Evolutionary conservation across 306 rosid species (phyloP), one percentile per base, ranked within the genome.

Genomic region (Urtica urens): DNA sequence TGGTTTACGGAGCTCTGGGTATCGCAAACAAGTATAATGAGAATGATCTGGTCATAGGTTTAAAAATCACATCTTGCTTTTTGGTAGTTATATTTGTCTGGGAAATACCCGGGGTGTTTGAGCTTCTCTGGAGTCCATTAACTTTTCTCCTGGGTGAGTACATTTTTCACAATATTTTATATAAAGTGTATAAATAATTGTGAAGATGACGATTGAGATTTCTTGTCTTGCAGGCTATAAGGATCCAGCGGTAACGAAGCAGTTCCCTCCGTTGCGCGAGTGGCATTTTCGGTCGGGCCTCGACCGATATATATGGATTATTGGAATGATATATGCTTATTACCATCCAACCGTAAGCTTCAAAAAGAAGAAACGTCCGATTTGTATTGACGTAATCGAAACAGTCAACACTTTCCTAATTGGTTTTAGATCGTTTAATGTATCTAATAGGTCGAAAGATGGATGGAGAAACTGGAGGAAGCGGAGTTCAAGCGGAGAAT

Each of bases 261-360:
- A 82, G 2, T 23, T 77, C 16, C 60, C 95, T 12, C 85, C 45
- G 54, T 65, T 85, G 78, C 82, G 75, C 50, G 99, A 90, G 64
- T 90, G 99, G 99, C 85, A 85, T 68, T 90, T 90, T 53, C 92
- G 99, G 55, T 77, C 96, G 1, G 99, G 94, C 55, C 93, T 90
- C 62, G 99, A 90, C 72, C 94, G 99, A 58, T 90, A 90, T 66
- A 79, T 90, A 65, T 90, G 99, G 96, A 85, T 90, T 51, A 69
- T 90, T 43, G 99, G 99, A 55, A 90, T 90, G 99, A 73, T 90
- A 42, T 85, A 85, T 82, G 96, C 95, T 21, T 90, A 82, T 60
- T 90, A 77, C 63, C 95, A 90, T 75, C 85, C 99, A 62, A 79
- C 93, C 27, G 99, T 90, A 72, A 59, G 94, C 53, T 50, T n/a